Evolutionary conservation across 2,329 filamentous ascomycete species (phyloP).

Genomic region (Rutstroemia sp.): DNA sequence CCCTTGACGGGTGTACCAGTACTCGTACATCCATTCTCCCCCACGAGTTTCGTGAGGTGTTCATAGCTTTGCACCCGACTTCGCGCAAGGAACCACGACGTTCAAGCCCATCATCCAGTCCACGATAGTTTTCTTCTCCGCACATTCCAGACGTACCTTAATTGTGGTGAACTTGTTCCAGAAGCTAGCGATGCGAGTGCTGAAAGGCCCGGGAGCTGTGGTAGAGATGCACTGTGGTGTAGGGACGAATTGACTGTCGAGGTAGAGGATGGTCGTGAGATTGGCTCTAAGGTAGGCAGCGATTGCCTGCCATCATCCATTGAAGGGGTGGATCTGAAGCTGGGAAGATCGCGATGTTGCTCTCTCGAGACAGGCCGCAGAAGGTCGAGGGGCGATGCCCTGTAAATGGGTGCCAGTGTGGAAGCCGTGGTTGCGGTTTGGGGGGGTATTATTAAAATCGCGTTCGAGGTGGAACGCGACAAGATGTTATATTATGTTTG

Average conservation of each 20-base stretch:
- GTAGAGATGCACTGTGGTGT: constrained; percentile 34
- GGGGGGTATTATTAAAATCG: constrained; percentile 23
- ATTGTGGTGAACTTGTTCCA: constrained; percentile 40
- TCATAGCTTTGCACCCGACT: not conserved
- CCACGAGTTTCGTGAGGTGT: not conserved
- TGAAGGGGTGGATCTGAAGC: constrained; percentile 38
- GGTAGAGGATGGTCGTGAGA: constrained; percentile 46
- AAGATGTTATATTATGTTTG: constrained; percentile 2
- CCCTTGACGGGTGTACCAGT: not conserved
- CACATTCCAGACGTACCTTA: constrained; percentile 38
- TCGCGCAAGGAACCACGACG: not conserved
- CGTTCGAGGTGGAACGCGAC: constrained; percentile 24
- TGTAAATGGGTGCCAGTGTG: constrained; percentile 48
- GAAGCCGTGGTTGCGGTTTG: constrained; percentile 43
- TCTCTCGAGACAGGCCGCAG: constrained; percentile 41
- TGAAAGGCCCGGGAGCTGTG: constrained; percentile 47
- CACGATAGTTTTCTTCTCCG: constrained; percentile 2
- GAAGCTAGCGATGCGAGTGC: constrained; percentile 49
- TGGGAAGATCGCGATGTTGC: constrained; percentile 37
- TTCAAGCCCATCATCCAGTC: not conserved
- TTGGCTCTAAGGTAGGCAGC: constrained; percentile 41
- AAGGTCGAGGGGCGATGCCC: constrained; percentile 49
- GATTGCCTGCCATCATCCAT: constrained; percentile 38
- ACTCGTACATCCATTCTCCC: not conserved
- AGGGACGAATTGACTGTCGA: constrained; percentile 38